Evolutionary conservation across 306 rosid genomes (phyloP).

Genomic region (Carpinus fangiana): DNA sequence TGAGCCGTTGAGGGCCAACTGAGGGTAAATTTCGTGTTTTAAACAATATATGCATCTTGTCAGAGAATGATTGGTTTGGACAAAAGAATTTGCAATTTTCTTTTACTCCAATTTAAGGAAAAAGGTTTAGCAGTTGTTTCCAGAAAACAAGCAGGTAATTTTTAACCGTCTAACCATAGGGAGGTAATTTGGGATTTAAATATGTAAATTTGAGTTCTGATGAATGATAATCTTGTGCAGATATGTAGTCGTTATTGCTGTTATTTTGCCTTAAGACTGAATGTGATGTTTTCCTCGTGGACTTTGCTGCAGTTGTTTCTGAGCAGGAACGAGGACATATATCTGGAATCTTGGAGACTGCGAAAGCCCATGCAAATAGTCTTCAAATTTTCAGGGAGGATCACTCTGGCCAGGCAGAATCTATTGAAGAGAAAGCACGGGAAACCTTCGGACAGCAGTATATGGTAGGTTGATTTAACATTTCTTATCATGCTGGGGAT

Average conservation of each 20-base stretch:
- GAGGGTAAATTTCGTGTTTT: too few species aligned
- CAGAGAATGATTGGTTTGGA: too few species aligned
- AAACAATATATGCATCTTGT: too few species aligned
- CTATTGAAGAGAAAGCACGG: constrained; percentile 53
- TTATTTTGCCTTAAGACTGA: neutral
- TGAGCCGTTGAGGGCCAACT: too few species aligned
- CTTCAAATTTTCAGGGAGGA: constrained; percentile 58
- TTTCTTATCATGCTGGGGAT: neutral
- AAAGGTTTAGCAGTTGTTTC: too few species aligned
- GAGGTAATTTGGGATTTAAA: too few species aligned
- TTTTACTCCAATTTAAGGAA: too few species aligned
- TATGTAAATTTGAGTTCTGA: neutral
- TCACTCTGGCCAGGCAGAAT: constrained; percentile 61
- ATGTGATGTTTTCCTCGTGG: constrained; percentile 18
- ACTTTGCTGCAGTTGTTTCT: constrained; percentile 46
- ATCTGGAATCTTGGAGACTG: constrained; percentile 45
- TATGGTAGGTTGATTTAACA: constrained; percentile 45
- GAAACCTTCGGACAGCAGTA: constrained; percentile 66
- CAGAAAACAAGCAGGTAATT: too few species aligned
- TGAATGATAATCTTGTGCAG: neutral
- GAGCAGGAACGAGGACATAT: constrained; percentile 51
- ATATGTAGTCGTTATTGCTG: neutral
- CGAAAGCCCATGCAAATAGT: constrained; percentile 51
- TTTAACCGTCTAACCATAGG: too few species aligned
- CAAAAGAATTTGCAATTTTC: too few species aligned